A percentile compares a stretch with the other conserved stretches of the same genome.
Evolutionary conservation across 208 protist genomes (phyloP).

Genomic region (Leishmania gerbilli): DNA sequence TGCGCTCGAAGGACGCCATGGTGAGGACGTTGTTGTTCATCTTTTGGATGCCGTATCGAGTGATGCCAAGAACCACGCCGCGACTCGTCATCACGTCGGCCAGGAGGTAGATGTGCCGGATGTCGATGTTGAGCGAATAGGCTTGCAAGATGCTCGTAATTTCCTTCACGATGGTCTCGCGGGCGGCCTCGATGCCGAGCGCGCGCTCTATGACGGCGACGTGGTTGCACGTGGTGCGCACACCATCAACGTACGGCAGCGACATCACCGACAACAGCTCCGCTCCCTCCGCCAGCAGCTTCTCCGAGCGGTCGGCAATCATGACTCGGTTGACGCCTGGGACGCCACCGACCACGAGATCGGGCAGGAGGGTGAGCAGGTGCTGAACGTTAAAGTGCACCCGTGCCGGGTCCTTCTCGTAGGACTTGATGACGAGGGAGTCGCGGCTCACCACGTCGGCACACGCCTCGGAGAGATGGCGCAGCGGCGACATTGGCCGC

Average conservation of each 20-base stretch:
- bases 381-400: conserved; percentile 87
- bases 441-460: conserved; percentile 72
- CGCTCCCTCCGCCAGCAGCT: conserved; percentile 94
- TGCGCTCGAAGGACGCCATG: conserved; percentile 99
- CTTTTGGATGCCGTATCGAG: conserved; percentile 98
- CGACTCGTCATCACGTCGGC: conserved; percentile 99
- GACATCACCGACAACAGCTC: conserved; percentile 95
- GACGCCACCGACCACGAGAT: conserved; percentile 95
- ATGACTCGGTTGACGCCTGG: conserved; percentile 95
- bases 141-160: conserved; percentile 95
- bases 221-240: conserved; percentile 96
- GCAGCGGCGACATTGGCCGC: conserved; percentile 81
- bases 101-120: conserved; percentile 98
- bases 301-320: conserved; percentile 79
- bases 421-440: conserved; percentile 71
- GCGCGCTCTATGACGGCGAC: conserved; percentile 95
- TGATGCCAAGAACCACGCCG: conserved; percentile 98
- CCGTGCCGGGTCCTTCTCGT: conserved; percentile 41
- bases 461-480: conserved; percentile 86
- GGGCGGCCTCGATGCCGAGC: conserved; percentile 99
- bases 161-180: conserved; percentile 96
- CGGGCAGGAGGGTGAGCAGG: conserved; percentile 86
- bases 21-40: conserved; percentile 99
- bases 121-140: conserved; percentile 98
- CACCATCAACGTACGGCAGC: conserved; percentile 93